Percentiles rank a stretch among this genome's conserved stretches.
Evolutionary conservation across 805 yeast genomes (phyloP).

Genomic region (Ogataea henricii): DNA sequence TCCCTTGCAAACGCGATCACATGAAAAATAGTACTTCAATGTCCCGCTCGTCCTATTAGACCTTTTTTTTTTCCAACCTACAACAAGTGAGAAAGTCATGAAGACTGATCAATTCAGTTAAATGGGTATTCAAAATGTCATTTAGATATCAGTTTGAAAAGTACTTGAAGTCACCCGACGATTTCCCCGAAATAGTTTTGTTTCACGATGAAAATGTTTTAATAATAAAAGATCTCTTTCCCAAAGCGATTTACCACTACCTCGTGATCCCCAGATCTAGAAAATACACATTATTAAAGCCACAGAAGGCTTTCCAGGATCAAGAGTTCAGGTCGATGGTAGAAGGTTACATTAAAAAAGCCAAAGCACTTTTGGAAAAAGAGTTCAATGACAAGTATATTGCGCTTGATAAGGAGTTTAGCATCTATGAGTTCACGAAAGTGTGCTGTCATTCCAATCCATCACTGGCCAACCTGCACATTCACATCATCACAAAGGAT

Average conservation of each 20-base stretch:
- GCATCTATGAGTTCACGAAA: constrained; percentile 38
- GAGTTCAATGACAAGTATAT: constrained; percentile 21
- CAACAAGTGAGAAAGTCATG: neutral
- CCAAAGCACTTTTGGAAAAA: constrained; percentile 27
- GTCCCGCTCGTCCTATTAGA: too few relatives aligned
- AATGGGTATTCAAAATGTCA: constrained; percentile 38
- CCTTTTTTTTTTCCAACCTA: neutral
- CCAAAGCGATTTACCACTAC: constrained; percentile 63
- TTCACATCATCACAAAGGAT: constrained; percentile 73
- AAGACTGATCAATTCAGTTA: neutral
- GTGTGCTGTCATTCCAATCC: constrained; percentile 75
- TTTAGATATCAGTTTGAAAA: constrained; percentile 49
- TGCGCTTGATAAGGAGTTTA: constrained; percentile 10
- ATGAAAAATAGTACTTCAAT: too few relatives aligned
- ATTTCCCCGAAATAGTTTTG: constrained; percentile 39
- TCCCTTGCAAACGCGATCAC: too few relatives aligned
- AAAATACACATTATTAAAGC: constrained; percentile 46
- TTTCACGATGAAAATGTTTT: constrained; percentile 53
- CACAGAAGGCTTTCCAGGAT: constrained; percentile 50
- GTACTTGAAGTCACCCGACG: constrained; percentile 51
- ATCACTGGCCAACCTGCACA: constrained; percentile 66
- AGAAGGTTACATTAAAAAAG: constrained; percentile 39
- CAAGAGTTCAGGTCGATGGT: constrained; percentile 33
- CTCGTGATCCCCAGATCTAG: constrained; percentile 58
- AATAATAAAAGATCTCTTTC: constrained; percentile 60